phyloP scores from a whole-genome alignment of 2,329 filamentous ascomycete genomes.

The Ciborinia camelliae region DNA sequence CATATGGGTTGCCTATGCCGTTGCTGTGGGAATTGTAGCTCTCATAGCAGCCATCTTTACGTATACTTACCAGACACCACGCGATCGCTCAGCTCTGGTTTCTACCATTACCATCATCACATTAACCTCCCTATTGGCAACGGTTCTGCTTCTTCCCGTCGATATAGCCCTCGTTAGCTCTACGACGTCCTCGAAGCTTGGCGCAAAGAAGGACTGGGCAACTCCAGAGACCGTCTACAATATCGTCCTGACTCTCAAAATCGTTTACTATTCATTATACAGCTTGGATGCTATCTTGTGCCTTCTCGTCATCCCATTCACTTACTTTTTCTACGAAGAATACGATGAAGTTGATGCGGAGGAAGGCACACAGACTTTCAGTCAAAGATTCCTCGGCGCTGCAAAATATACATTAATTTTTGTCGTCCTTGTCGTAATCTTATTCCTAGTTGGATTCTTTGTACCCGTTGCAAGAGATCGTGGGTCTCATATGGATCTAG shows the following conservation, averaged over 20 bases:
- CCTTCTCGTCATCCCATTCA: slow-evolving; percentile 85
- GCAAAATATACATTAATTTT: slow-evolving; percentile 89
- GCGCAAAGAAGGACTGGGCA: slow-evolving; percentile 92
- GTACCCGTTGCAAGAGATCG: slow-evolving; percentile 72
- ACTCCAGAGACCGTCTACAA: slow-evolving; percentile 73
- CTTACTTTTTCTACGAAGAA: slow-evolving; percentile 98
- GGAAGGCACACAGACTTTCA: slow-evolving; percentile 68
- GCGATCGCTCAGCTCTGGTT: slow-evolving; percentile 79
- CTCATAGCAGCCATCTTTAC: slow-evolving; percentile 79
- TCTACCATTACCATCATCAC: slow-evolving; percentile 84
- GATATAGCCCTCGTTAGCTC: slow-evolving; percentile 93
- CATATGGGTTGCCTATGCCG: slow-evolving; percentile 92
- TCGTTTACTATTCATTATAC: slow-evolving; percentile 92
- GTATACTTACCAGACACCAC: slow-evolving; percentile 85
- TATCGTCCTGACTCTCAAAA: slow-evolving; percentile 75
- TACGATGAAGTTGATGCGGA: slow-evolving; percentile 89
- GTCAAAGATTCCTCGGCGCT: slow-evolving; percentile 73
- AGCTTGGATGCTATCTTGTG: slow-evolving; percentile 88
- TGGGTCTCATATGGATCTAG: slow-evolving; percentile 71
- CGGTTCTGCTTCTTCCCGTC: slow-evolving; percentile 86
- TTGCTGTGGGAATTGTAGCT: slow-evolving; percentile 74
- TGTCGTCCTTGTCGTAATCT: slow-evolving; percentile 69
- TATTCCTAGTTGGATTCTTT: slow-evolving; percentile 94
- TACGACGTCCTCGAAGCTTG: slow-evolving; percentile 70
- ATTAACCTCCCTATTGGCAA: slow-evolving; percentile 82